These are phyloP conservation scores for Paraphoma chrysanthemicola DNA, from an alignment of 2,329 filamentous ascomycete genomes.

Conservation along the genomic window DNA sequence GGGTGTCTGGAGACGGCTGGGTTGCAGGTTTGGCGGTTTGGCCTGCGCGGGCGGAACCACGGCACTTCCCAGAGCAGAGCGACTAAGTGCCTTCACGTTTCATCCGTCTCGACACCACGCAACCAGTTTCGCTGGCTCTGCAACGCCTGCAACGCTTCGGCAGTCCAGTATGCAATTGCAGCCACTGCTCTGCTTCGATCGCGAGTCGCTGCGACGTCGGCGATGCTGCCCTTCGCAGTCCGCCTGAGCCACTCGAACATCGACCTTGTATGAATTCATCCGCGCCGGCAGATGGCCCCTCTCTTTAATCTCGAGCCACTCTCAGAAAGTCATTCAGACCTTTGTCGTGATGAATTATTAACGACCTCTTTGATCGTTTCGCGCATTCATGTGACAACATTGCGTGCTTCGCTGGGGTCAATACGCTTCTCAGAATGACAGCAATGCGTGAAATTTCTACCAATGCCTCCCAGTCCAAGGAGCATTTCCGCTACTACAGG, in stretches of 20 bases:
- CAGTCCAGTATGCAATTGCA: constrained; percentile 11
- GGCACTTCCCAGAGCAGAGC: constrained; percentile 30
- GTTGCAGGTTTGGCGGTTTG: constrained; percentile 19
- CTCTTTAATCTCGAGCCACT: constrained; percentile 33
- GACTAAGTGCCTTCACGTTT: constrained; percentile 28
- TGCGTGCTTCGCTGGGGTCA: too few relatives aligned
- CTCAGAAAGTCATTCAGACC: constrained; percentile 3
- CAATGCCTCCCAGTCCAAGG: too few relatives aligned
- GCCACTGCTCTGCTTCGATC: neutral
- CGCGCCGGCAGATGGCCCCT: constrained; percentile 24
- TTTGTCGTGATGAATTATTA: too few relatives aligned
- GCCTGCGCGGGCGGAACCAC: constrained; percentile 25
- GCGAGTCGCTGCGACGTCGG: neutral
- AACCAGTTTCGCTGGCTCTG: constrained; percentile 13
- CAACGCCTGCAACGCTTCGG: constrained; percentile 12
- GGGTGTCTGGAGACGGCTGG: constrained; percentile 19
- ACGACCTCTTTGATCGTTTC: too few relatives aligned
- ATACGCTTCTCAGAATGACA: too few relatives aligned
- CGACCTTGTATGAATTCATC: constrained; percentile 27
- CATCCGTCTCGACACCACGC: constrained; percentile 21
- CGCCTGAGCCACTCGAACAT: constrained; percentile 7
- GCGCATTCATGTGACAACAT: too few relatives aligned
- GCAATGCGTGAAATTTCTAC: too few relatives aligned
- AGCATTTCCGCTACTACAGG: too few relatives aligned
- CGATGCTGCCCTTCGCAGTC: constrained; percentile 6